Evolutionary conservation across 2,329 filamentous ascomycete species (phyloP).

Genomic region (Cladobotryum mycophilum): DNA sequence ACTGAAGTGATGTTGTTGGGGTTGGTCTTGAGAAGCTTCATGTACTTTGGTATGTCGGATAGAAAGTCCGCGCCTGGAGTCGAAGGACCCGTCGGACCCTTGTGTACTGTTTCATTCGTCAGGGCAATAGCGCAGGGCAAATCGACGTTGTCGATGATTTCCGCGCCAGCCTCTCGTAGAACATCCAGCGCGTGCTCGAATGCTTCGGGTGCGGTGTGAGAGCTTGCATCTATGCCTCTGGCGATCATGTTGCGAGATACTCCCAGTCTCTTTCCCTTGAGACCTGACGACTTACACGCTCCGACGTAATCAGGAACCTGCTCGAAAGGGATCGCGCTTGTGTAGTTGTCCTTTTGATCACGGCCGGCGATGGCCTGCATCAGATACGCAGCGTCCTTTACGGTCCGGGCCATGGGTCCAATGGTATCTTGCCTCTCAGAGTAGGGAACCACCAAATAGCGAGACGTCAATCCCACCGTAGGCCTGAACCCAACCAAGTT

Average conservation of each 20-base stretch:
- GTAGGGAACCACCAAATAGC: conserved; percentile 60
- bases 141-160: conserved; percentile 51
- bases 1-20: no score
- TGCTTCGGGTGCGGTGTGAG: not conserved
- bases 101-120: no score
- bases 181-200: conserved; percentile 50
- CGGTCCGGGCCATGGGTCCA: conserved; percentile 57
- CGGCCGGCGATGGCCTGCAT: conserved; percentile 58
- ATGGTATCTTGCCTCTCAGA: conserved; percentile 59
- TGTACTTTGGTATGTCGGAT: no score
- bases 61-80: no score
- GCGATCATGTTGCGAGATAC: conserved; percentile 53
- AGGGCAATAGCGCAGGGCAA: conserved; percentile 19
- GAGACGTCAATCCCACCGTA: conserved; percentile 58
- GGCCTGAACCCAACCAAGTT: conserved; percentile 65
- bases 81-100: no score
- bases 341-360: conserved; percentile 59
- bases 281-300: conserved; percentile 46
- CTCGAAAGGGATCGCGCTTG: conserved; percentile 46
- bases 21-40: no score
- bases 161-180: conserved; percentile 51
- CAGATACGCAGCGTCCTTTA: conserved; percentile 58
- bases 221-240: not conserved
- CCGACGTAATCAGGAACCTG: conserved; percentile 53
- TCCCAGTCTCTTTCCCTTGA: conserved; percentile 56